A percentile compares a stretch with the other conserved stretches of the same genome.
Conservation (phyloP, 495 filamentous ascomycete species). For the Penicillium waksmanii region DNA sequence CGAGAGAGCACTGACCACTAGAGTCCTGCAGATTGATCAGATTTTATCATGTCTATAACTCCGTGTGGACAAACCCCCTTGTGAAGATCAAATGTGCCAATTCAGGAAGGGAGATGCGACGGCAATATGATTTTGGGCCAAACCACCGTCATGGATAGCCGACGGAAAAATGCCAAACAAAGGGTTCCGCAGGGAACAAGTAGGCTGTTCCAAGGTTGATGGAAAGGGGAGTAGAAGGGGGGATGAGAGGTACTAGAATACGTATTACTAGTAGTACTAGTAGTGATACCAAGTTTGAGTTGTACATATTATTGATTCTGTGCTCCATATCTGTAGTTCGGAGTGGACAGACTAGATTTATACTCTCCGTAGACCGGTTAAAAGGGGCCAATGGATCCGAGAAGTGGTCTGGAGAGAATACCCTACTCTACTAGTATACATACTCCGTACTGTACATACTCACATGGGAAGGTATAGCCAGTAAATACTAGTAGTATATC, state of each 20-base stretch:
- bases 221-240: background rate
- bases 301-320: background rate
- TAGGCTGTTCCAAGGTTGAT: background rate
- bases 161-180: background rate
- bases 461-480: too few species aligned
- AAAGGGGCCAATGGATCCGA: background rate
- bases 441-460: background rate
- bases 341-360: background rate
- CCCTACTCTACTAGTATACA: background rate
- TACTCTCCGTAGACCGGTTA: background rate
- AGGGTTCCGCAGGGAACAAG: background rate
- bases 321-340: background rate
- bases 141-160: background rate
- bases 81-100: constrained; percentile 5
- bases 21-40: background rate
- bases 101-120: constrained; percentile 12
- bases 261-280: background rate
- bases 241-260: background rate
- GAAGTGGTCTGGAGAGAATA: too few species aligned
- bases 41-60: background rate
- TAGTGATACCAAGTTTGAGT: too few species aligned
- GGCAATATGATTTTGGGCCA: background rate
- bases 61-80: background rate
- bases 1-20: background rate
- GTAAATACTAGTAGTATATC: too few species aligned